These are phyloP conservation scores for Penicillium hesseltinei DNA, from an alignment of 2,329 filamentous ascomycete species.

Conservation along the genomic window DNA sequence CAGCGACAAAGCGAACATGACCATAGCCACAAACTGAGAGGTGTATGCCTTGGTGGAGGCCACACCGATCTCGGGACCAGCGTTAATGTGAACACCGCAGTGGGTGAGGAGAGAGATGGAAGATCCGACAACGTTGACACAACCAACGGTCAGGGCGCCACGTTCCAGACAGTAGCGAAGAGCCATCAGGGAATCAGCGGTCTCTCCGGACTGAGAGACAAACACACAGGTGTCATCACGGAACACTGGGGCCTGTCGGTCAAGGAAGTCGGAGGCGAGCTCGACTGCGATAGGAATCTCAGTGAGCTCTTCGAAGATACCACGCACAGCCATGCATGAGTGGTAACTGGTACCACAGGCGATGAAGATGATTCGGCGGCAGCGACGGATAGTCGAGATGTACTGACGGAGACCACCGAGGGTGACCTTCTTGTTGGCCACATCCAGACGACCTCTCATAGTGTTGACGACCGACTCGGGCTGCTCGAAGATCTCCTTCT, in stretches of 20 bases:
- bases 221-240: conserved; percentile 99
- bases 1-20: conserved; percentile 97
- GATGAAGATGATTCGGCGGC: conserved; percentile 97
- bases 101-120: conserved; percentile 98
- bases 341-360: conserved; percentile 98
- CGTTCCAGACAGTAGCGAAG: conserved; percentile 97
- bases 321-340: conserved; percentile 98
- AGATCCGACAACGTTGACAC: conserved; percentile 97
- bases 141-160: conserved; percentile 92
- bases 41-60: conserved; percentile 99
- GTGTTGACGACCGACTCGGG: conserved; percentile 99
- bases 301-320: conserved; percentile 94
- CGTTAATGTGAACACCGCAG: conserved; percentile 99
- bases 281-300: conserved; percentile 98
- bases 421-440: conserved; percentile 89
- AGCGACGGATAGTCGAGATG: conserved; percentile 93
- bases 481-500: conserved; percentile 99
- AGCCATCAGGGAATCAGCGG: conserved; percentile 94
- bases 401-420: conserved; percentile 95
- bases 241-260: conserved; percentile 96
- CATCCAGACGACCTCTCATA: conserved; percentile 97
- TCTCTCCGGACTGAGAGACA: conserved; percentile 98
- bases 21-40: conserved; percentile 98
- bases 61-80: conserved; percentile 96
- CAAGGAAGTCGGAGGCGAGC: conserved; percentile 95